Base-by-base conservation (phyloP, 2,329 filamentous ascomycete genomes). In the Diplodia corticola region DNA sequence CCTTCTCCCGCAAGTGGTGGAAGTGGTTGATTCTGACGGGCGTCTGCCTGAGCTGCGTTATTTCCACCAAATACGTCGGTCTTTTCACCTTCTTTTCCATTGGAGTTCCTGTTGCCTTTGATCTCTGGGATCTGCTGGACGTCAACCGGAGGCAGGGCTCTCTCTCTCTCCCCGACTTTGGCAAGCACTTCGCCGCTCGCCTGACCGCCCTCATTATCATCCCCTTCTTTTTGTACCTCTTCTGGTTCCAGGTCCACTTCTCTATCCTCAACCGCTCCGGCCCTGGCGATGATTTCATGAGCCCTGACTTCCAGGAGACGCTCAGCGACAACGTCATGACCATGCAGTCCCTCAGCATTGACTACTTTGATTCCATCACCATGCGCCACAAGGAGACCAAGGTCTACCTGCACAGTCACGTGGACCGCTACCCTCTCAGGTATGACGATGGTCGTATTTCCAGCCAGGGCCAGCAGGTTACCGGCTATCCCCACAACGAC, bases 241-340 rank as follows among this genome's bases (percentile, higher is more conserved):
- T 99, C 85, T 99, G 95, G 95, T 99, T 99, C 89, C 95, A 99
- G 84, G 93, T 99, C 33, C 95, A 99, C 81, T 99, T 99, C 78
- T 85, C 92, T 51, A 92, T 99, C 73, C 85, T 99, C 69, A 90
- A 82, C 70, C 86, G 89, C 68, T 98, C 95, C 63, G 95, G 95
- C 40, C 94, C 95, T 51, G 95, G 95, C 64, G 95, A 99, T 76
- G 94, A 98, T 75, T 99, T 99, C 81, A 99, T 99, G 95, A 93
- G 91, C 4, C 95, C 95, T 1, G 92, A 95, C 75, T 99, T 99
- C 83, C 95, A 99, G 81, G 93, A 97, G 81, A 98, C 95, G 1
- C 83, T 99, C 69, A 93, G 91, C 74, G 94, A 99, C 82, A 99
- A 99, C 76, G 81, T 90, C 68, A 95, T 99, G 92, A 87, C 92